Base-by-base conservation (phyloP, 176 grass and related monocot species). In the Typha latifolia region DNA sequence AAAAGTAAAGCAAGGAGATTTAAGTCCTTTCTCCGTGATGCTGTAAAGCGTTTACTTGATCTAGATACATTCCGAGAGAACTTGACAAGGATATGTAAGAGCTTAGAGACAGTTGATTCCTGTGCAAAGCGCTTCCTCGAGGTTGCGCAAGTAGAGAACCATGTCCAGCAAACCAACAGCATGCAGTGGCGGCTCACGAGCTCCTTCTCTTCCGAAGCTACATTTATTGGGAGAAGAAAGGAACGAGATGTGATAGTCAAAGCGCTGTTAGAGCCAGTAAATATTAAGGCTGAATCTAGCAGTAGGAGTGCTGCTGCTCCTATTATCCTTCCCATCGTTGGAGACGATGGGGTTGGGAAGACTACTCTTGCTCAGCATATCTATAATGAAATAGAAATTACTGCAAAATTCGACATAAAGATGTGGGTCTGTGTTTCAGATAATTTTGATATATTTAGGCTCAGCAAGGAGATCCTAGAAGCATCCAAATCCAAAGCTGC, bases 391-490 rank as follows among this genome's bases (percentile, higher is more conserved):
- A 21, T 62, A 13, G 16, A 62, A 16, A 37, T 84, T 7, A 14
- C 9, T 4, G 20, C 66, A 8, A 0, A 15, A 27, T 78, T 78
- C 47, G 70, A 84, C 8, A 8, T 47, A 1, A 70, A 27, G 71
- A 74, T 78, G 59, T 84, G 81, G 81, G 50, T 84, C 72, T 70
- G 48, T 61, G 75, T 84, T 26, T 78, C 75, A 6, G 27, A 14
- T 9, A 74, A 73, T 20, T 78, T 78, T 32, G 59, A 78, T 31
- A 68, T 69, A 24, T 27, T 12, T 11, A 69, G 18, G 26, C 9
- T 78, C 11, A 78, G 34, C 34, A 20, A 66, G 3, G 20, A 31
- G 32, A 66, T 66, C 13, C 3, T 66, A 31, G 20, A 24, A 31
- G 62, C 23, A 34, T 66, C 62, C 32, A 29, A 13, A 4, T 21